Conservation (phyloP, 164 flowering plant genomes). For the Dillenia suffruticosa region DNA sequence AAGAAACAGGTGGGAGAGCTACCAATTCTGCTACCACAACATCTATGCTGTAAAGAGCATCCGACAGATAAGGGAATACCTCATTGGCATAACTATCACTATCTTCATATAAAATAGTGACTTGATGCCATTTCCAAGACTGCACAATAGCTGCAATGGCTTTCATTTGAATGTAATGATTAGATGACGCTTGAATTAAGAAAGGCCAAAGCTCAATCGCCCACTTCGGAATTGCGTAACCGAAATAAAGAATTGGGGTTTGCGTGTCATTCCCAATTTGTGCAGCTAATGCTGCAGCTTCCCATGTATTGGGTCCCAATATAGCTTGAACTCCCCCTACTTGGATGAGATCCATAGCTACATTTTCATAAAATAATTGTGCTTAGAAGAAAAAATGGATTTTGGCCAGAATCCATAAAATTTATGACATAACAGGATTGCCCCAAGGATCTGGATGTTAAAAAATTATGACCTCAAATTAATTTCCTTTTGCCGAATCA, state of each 20-base stretch:
- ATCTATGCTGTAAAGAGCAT: slow-evolving; percentile 16
- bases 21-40: slow-evolving; percentile 15
- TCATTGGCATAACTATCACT: slow-evolving; percentile 13
- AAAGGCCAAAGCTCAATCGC: slow-evolving; percentile 32
- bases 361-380: not conserved
- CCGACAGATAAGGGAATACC: slow-evolving; percentile 8
- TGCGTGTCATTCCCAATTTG: slow-evolving; percentile 29
- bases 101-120: slow-evolving; percentile 37
- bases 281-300: slow-evolving; percentile 39
- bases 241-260: slow-evolving; percentile 43
- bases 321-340: slow-evolving; percentile 23
- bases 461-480: not conserved
- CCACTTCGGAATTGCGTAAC: slow-evolving; percentile 23
- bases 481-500: not conserved
- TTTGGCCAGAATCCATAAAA: too few relatives aligned
- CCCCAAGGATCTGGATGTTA: too few relatives aligned
- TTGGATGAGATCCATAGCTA: slow-evolving; percentile 32
- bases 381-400: too few relatives aligned
- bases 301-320: slow-evolving; percentile 37
- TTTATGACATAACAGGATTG: too few relatives aligned
- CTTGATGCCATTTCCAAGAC: slow-evolving; percentile 20
- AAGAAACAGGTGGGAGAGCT: slow-evolving; percentile 10
- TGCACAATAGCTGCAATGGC: slow-evolving; percentile 32
- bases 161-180: slow-evolving; percentile 19
- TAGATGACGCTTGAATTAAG: slow-evolving; percentile 26